Evolutionary conservation across 805 yeast species (phyloP).

Genomic region (Saccharomyces paradoxus): DNA sequence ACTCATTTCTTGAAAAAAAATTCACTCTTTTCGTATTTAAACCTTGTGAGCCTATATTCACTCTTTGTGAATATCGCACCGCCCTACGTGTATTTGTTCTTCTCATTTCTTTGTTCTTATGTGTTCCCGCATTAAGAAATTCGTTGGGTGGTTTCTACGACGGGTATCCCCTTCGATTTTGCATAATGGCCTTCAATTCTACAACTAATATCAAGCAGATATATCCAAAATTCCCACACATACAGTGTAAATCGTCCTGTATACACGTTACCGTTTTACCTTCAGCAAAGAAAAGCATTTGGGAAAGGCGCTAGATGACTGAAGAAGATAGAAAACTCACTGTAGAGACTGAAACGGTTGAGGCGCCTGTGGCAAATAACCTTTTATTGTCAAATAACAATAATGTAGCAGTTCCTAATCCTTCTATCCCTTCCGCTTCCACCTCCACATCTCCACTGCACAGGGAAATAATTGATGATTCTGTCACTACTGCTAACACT

Average conservation of each 20-base stretch:
- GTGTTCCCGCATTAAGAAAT: not conserved
- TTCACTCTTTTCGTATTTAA: too few species aligned
- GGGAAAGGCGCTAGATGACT: slow-evolving; percentile 6
- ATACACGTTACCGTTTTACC: not conserved
- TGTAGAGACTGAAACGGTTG: slow-evolving; percentile 58
- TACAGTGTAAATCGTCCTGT: not conserved
- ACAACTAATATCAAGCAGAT: not conserved
- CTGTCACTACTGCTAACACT: not conserved
- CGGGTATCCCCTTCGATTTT: not conserved
- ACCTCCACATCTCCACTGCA: slow-evolving; percentile 1
- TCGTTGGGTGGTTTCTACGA: not conserved
- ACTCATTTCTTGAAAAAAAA: too few species aligned
- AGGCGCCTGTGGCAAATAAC: slow-evolving; percentile 32
- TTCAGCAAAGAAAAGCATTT: not conserved
- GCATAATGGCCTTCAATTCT: not conserved
- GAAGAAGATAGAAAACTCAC: slow-evolving; percentile 35
- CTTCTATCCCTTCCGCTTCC: slow-evolving; percentile 10
- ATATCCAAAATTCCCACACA: not conserved
- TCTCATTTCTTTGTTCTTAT: not conserved
- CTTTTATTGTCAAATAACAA: slow-evolving; percentile 25
- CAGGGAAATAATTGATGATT: not conserved
- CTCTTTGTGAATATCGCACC: too few species aligned
- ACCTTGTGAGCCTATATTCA: too few species aligned
- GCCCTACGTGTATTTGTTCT: not conserved
- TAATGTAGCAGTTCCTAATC: not conserved